These are phyloP conservation scores for Neospora caninum DNA, from an alignment of 169 alveolate species.

Conservation along the genomic window DNA sequence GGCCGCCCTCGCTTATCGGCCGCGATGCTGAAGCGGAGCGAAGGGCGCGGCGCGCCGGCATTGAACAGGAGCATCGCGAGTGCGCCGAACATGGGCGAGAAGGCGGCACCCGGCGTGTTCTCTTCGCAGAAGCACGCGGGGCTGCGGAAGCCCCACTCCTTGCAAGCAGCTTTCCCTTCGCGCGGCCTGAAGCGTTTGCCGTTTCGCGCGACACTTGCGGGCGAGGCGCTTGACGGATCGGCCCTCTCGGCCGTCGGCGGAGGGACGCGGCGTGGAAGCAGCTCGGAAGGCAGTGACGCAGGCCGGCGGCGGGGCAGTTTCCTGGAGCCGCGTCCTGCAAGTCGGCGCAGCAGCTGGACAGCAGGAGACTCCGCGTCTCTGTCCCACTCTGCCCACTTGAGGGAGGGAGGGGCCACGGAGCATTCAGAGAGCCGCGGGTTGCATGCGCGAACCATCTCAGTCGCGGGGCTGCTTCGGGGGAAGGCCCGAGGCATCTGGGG, in stretches of 20 bases:
- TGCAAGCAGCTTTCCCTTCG: not conserved
- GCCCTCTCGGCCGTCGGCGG: not conserved
- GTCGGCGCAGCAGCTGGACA: not conserved
- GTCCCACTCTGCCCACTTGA: not conserved
- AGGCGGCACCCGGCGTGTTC: not conserved
- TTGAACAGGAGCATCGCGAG: not conserved
- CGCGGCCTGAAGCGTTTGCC: not conserved
- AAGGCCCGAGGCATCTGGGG: too few relatives aligned
- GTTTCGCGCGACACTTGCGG: not conserved
- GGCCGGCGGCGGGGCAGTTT: not conserved
- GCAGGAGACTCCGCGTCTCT: not conserved
- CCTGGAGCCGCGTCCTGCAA: not conserved
- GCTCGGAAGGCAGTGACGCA: not conserved
- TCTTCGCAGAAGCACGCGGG: not conserved
- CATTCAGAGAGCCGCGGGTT: not conserved
- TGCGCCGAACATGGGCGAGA: not conserved
- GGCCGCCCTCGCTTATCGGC: not conserved
- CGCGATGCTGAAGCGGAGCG: not conserved
- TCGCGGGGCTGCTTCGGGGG: not conserved
- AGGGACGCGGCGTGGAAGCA: not conserved
- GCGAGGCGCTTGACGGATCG: not conserved
- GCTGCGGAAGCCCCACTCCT: not conserved
- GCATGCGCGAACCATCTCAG: not conserved
- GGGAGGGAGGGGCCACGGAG: not conserved
- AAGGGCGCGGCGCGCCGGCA: not conserved